Conservation (phyloP, 768 basidiomycete species). For the Coprinopsis cinerea region DNA sequence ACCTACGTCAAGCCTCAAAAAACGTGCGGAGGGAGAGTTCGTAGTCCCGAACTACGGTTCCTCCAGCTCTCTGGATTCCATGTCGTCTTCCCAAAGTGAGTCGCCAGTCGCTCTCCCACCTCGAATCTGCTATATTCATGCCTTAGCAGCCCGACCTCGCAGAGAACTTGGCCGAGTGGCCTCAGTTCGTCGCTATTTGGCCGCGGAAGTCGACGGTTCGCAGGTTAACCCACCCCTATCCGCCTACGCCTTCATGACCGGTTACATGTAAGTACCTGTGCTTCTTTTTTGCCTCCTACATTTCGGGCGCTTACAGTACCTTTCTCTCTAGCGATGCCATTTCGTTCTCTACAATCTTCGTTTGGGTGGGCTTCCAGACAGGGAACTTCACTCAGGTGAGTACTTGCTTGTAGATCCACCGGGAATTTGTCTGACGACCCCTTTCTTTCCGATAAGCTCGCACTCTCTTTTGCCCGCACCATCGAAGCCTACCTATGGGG, state of each 20-base stretch:
- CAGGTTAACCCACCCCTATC: conserved; percentile 1
- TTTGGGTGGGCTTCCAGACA: conserved; percentile 11
- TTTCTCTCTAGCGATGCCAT: conserved; percentile 8
- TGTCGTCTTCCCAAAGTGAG: neutral
- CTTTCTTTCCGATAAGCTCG: neutral
- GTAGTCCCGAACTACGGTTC: neutral
- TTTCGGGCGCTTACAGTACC: neutral
- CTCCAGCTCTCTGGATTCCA: neutral
- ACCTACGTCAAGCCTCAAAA: conserved; percentile 5
- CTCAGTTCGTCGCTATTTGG: neutral
- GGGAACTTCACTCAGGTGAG: conserved; percentile 10
- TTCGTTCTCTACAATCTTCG: conserved; percentile 9
- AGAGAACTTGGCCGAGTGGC: neutral
- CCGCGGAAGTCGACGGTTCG: conserved; percentile 3
- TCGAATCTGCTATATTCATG: neutral
- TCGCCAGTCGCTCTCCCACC: neutral
- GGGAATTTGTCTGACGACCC: neutral
- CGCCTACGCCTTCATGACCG: conserved; percentile 9
- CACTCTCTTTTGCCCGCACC: conserved; percentile 5
- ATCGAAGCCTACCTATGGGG: conserved; percentile 13
- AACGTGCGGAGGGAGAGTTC: neutral
- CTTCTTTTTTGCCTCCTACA: neutral
- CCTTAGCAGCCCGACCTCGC: neutral
- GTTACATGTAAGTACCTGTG: conserved; percentile 9
- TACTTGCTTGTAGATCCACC: neutral